Evolutionary conservation across 805 yeast genomes (phyloP).

Genomic region (Metschnikowia gelsemii): DNA sequence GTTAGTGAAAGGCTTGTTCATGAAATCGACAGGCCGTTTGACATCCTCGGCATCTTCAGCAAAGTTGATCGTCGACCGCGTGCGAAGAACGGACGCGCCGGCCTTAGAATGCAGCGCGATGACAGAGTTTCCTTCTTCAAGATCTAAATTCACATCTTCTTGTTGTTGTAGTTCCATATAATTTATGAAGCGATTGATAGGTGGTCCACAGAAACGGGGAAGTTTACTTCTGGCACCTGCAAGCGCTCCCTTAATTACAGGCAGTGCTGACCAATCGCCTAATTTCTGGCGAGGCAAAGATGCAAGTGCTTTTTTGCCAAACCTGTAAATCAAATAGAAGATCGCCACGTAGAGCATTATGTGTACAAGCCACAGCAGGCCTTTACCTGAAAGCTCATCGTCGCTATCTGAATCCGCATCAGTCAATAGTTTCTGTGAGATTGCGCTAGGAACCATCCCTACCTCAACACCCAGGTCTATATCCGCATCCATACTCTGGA

Average conservation of each 20-base stretch:
- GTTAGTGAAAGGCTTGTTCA: constrained; percentile 36
- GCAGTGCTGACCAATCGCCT: constrained; percentile 7
- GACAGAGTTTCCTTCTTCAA: constrained; percentile 36
- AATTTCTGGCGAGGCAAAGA: not conserved
- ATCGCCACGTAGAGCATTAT: constrained; percentile 20
- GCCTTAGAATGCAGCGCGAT: constrained; percentile 23
- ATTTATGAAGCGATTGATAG: constrained; percentile 16
- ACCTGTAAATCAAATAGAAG: constrained; percentile 17
- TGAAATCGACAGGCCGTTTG: constrained; percentile 24
- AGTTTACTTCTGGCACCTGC: constrained; percentile 8
- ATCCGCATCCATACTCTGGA: no score
- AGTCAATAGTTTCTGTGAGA: constrained; percentile 24
- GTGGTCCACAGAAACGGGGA: constrained; percentile 27
- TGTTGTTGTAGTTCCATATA: constrained; percentile 23
- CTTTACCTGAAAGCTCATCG: constrained; percentile 12
- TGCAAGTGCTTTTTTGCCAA: constrained; percentile 2
- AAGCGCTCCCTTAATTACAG: constrained; percentile 14
- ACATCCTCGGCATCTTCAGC: constrained; percentile 15
- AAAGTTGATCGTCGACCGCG: constrained; percentile 38
- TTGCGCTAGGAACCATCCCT: constrained; percentile 44
- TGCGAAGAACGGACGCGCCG: constrained; percentile 31
- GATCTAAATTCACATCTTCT: constrained; percentile 23
- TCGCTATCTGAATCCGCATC: constrained; percentile 22
- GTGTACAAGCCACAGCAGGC: constrained; percentile 12
- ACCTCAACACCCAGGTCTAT: constrained; percentile 26